These are phyloP conservation scores for Turritis glabra DNA, from an alignment of 345 rosid species.

Conservation along the genomic window DNA sequence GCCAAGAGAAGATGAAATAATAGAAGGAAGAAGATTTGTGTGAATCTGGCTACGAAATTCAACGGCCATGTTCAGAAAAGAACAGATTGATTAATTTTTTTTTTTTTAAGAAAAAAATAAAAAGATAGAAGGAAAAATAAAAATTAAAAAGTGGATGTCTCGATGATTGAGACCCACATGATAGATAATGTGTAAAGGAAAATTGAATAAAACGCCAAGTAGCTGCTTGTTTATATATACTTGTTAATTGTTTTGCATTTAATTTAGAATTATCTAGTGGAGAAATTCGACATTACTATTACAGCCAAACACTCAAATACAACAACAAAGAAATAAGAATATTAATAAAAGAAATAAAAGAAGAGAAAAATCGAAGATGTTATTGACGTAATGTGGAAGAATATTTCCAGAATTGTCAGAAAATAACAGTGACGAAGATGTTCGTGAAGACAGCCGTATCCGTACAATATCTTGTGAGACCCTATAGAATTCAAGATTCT, in stretches of 20 bases:
- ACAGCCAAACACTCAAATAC: constrained; percentile 35
- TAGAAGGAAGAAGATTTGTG: constrained; percentile 35
- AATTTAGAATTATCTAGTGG: background rate
- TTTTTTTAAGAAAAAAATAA: background rate
- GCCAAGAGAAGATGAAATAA: constrained; percentile 43
- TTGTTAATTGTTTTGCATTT: background rate
- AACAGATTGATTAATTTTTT: constrained; percentile 29
- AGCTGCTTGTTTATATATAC: too few species aligned
- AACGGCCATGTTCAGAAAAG: constrained; percentile 43
- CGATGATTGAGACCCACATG: constrained; percentile 47
- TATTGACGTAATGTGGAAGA: constrained; percentile 34
- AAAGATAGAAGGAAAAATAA: background rate
- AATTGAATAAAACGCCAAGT: constrained; percentile 21
- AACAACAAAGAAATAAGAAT: constrained; percentile 17
- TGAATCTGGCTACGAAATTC: constrained; percentile 38
- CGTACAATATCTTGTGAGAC: constrained; percentile 32
- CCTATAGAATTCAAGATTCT: constrained; percentile 5
- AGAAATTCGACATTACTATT: constrained; percentile 32
- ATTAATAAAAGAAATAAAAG: background rate
- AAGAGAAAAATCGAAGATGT: constrained; percentile 1
- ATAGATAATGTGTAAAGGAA: constrained; percentile 25
- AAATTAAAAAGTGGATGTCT: constrained; percentile 32
- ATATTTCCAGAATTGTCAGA: constrained; percentile 29
- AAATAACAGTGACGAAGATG: background rate
- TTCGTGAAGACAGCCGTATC: constrained; percentile 27